Base-by-base conservation (phyloP, 2,329 filamentous ascomycete genomes). In the Hymenoscyphus fructigenus region DNA sequence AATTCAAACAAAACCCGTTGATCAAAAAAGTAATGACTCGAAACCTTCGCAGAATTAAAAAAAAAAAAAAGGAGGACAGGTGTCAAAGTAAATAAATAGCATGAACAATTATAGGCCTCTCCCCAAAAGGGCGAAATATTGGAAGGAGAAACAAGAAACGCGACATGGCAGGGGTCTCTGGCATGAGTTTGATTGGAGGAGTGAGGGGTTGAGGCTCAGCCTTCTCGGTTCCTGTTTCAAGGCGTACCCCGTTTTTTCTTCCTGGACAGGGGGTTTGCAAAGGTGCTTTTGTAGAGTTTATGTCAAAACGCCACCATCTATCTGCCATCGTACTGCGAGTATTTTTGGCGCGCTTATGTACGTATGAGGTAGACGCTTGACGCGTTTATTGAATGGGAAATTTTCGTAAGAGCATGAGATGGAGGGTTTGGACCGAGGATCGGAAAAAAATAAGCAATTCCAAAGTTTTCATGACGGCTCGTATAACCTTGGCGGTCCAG, bases 131-230 rank as follows among this genome's bases (percentile, higher is more conserved):
- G 34, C 34, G 34, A 44, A 44, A 44, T 44, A 44, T 44, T 44
- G 38, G n/a, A 47, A 20, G 32, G 7, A 34, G 41, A 47, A 47
- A 47, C 41, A 20, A 20, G 41, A 47, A 41, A 41, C 38, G 17
- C 14, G 38, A 50, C 44, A 10, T n/a, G n/a, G 10, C 44, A 50
- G 44, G 44, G 44, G 44, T 50, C 44, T 50, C 44, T 23, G 44
- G 44, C n/a, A 50, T 50, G 44, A n/a, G 44, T 50, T 50, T 50
- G 44, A 50, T 50, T 50, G 44, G 44, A 50, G 44, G 44, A 50
- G 44, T 20, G 44, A 20, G 44, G 44, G 44, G 44, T 50, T 50
- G 44, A 50, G 44, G 44, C 44, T 50, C 44, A 50, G 44, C 44
- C 44, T 50, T 50, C 44, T n/a, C 20, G 23, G 20, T 10, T n/a